Percentiles rank a stretch among this genome's conserved stretches.
phyloP scores from a whole-genome alignment of 2,329 filamentous ascomycete genomes.

The Cryphonectria radicalis region DNA sequence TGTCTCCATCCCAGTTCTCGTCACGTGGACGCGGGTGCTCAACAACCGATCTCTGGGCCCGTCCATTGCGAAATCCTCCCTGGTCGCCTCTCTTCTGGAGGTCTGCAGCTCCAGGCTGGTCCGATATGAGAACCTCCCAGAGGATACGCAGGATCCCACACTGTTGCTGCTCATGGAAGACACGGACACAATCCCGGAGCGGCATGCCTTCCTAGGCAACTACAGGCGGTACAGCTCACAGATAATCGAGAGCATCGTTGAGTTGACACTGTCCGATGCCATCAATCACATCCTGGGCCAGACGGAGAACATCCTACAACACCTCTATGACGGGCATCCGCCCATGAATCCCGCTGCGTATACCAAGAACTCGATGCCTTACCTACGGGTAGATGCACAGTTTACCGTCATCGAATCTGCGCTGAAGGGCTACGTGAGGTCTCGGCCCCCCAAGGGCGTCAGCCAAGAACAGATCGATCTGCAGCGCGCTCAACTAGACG shows the following conservation, averaged over 20 bases:
- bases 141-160: conserved; percentile 79
- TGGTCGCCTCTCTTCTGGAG: conserved; percentile 78
- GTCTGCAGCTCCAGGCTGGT: conserved; percentile 82
- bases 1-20: conserved; percentile 89
- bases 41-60: conserved; percentile 70
- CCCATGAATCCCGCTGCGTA: conserved; percentile 67
- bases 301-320: conserved; percentile 73
- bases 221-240: conserved; percentile 89
- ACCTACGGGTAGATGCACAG: conserved; percentile 83
- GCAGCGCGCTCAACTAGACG: conserved; percentile 61
- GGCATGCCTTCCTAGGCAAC: conserved; percentile 93
- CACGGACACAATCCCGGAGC: conserved; percentile 90
- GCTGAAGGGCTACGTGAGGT: conserved; percentile 86
- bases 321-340: conserved; percentile 73
- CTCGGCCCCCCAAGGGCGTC: conserved; percentile 49
- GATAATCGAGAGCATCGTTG: conserved; percentile 85
- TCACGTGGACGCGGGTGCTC: conserved; percentile 86
- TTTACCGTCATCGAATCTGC: conserved; percentile 88
- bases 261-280: conserved; percentile 80
- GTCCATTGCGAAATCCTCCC: conserved; percentile 63
- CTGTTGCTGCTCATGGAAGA: conserved; percentile 87
- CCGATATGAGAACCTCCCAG: conserved; percentile 83
- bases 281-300: conserved; percentile 84
- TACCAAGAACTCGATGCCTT: conserved; percentile 71
- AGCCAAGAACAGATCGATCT: conserved; percentile 41